Conservation (phyloP, 768 basidiomycete species). For the Collybia sordida region DNA sequence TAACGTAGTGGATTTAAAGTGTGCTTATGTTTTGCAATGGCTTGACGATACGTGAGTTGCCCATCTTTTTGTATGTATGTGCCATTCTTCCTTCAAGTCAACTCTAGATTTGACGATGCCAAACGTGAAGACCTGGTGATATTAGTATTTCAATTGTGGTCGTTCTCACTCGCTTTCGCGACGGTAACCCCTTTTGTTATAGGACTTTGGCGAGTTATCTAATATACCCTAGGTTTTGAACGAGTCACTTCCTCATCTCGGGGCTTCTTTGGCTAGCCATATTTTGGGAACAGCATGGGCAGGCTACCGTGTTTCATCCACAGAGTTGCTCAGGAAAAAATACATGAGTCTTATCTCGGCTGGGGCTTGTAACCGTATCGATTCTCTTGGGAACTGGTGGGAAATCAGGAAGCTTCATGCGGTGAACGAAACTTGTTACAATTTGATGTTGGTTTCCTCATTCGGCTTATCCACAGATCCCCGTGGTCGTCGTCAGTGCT, state of each 20-base stretch:
- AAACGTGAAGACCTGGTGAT: slow-evolving; percentile 49
- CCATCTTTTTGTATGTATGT: not conserved
- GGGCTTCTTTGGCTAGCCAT: slow-evolving; percentile 45
- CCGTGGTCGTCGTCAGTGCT: slow-evolving; percentile 38
- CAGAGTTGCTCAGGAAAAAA: slow-evolving; percentile 23
- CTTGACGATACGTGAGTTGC: slow-evolving; percentile 41
- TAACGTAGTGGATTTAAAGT: slow-evolving; percentile 17
- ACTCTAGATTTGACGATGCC: slow-evolving; percentile 32
- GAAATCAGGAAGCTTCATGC: slow-evolving; percentile 27
- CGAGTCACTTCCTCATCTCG: slow-evolving; percentile 53
- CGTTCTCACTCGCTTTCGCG: slow-evolving; percentile 41
- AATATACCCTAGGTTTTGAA: slow-evolving; percentile 37
- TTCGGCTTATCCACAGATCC: slow-evolving; percentile 26
- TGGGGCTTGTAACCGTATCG: slow-evolving; percentile 36
- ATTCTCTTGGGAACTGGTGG: slow-evolving; percentile 46
- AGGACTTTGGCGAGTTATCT: not conserved
- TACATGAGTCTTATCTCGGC: slow-evolving; percentile 36
- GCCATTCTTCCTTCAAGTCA: not conserved
- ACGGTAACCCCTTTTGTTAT: slow-evolving; percentile 33
- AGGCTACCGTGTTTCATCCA: slow-evolving; percentile 37
- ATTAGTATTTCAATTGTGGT: slow-evolving; percentile 46
- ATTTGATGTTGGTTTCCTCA: not conserved
- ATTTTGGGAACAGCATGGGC: slow-evolving; percentile 48
- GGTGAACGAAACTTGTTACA: slow-evolving; percentile 26
- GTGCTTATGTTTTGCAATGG: slow-evolving; percentile 46